Base-by-base conservation (phyloP, 208 protist genomes). In the Leishmania mexicana region DNA sequence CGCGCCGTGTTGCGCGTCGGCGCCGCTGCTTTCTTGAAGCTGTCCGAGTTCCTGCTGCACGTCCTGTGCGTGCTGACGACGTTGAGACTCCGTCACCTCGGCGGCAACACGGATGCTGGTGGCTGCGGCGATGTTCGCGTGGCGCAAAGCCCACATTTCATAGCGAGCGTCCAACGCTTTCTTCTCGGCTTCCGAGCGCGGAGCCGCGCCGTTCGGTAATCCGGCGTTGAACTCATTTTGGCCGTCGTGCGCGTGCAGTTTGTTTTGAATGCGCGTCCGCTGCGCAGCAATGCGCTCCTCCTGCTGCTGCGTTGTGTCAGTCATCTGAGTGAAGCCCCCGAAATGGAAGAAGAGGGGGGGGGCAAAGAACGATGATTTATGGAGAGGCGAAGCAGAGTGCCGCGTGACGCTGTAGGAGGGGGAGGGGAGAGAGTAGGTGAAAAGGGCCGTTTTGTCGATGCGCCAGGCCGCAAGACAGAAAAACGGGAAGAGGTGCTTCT, bases 71-170 rank as follows among this genome's bases (percentile, higher is more conserved):
- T 94, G 85, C 40, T 93, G 90, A 19, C 95, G 90, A 17, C 96
- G 92, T 40, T 95, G 83, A 38, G 88, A 93, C 82, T 99, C 97
- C 7, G 87, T 82, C 15, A 80, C 79, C 77, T 92, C 91, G 0
- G 90, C 87, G 3, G 80, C 76, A n/a, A 95, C 92, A 47, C 88
- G 83, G 68, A 93, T 90, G 57, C 83, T 73, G 31, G 92, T 96
- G 24, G 98, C 88, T 3, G 91, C 89, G 17, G 88, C 75, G 58
- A 89, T 62, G 15, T 87, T 91, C 1, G 87, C 78, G 70, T 80
- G 71, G 71, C 86, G 90, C 15, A 94, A 28, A 3, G 78, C 79
- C 7, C 88, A 81, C 86, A 97, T 92, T 40, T 83, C 83, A 13
- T 83, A 74, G 1, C 89, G 87, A 7, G 90, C 85, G 65, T 96